phyloP scores from a whole-genome alignment of 2,329 filamentous ascomycete species.

The Ophiocordyceps camponoti-rufipedis region DNA sequence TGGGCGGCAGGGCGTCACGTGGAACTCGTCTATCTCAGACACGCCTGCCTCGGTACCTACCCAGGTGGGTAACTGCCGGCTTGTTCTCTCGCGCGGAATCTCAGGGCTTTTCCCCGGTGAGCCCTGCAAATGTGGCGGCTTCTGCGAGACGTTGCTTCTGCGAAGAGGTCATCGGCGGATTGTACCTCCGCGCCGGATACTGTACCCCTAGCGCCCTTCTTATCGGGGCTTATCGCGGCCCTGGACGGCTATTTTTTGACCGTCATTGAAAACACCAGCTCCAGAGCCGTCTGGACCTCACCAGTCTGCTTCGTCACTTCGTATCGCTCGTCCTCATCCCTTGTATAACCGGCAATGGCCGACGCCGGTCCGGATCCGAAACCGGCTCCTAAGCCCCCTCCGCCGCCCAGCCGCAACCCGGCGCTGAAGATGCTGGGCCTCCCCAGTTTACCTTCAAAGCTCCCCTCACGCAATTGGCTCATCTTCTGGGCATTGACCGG shows the following conservation, averaged over 20 bases:
- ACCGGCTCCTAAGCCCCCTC: slow-evolving; percentile 17
- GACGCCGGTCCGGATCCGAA: background rate
- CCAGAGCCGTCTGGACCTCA: background rate
- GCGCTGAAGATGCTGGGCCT: slow-evolving; percentile 68
- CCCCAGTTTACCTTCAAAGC: slow-evolving; percentile 62
- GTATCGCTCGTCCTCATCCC: background rate
- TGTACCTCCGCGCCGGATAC: background rate
- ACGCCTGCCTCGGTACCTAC: no score
- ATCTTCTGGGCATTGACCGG: slow-evolving; percentile 76
- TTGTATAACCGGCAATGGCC: background rate
- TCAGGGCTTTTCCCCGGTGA: no score
- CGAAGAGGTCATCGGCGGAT: background rate
- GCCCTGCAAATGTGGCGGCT: no score
- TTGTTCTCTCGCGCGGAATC: no score
- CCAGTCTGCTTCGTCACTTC: background rate
- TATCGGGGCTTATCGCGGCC: background rate
- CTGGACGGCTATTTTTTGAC: background rate
- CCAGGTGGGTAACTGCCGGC: no score
- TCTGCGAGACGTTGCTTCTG: no score
- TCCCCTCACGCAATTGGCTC: slow-evolving; percentile 94
- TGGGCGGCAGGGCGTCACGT: background rate
- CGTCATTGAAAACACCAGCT: background rate
- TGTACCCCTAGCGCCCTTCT: background rate
- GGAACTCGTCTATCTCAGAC: background rate
- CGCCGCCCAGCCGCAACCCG: slow-evolving; percentile 48